Conservation (phyloP, 2,329 filamentous ascomycete species). For the Neoarthrinium moseri region DNA sequence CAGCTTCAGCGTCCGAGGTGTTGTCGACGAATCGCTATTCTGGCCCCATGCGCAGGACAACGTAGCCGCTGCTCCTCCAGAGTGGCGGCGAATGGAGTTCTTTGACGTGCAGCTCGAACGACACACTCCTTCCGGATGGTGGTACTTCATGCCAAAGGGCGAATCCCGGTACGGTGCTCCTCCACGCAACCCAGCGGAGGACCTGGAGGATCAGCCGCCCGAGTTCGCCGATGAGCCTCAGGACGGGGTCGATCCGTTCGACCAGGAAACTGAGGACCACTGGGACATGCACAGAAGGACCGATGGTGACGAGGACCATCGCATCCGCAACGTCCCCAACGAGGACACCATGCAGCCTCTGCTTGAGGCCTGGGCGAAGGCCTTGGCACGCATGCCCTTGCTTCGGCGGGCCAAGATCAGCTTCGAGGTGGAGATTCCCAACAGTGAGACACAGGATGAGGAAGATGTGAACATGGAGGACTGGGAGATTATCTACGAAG, state of each 20-base stretch:
- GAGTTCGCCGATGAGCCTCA: background rate
- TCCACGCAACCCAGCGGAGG: constrained; percentile 4
- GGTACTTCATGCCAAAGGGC: constrained; percentile 5
- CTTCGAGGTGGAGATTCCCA: constrained; percentile 1
- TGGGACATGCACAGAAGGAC: background rate
- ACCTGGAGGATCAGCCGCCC: constrained; percentile 6
- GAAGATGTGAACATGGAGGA: background rate
- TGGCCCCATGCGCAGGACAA: constrained; percentile 1
- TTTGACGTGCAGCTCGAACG: constrained; percentile 3
- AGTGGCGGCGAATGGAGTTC: background rate
- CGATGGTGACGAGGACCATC: background rate
- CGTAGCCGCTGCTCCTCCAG: background rate
- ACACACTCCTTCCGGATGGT: constrained; percentile 2
- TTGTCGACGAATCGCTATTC: constrained; percentile 7
- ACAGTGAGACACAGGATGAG: background rate
- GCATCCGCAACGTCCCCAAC: constrained; percentile 4
- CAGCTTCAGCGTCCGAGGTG: constrained; percentile 3
- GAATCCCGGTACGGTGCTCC: background rate
- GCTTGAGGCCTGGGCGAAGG: constrained; percentile 5
- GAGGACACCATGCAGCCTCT: constrained; percentile 6
- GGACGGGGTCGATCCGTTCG: background rate
- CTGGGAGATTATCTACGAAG: constrained; percentile 7
- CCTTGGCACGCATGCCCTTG: constrained; percentile 6
- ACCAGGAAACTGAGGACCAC: background rate
- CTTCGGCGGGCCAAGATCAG: background rate